Conservation (phyloP, 257 asterid genomes). For the Gynochthodes officinalis region DNA sequence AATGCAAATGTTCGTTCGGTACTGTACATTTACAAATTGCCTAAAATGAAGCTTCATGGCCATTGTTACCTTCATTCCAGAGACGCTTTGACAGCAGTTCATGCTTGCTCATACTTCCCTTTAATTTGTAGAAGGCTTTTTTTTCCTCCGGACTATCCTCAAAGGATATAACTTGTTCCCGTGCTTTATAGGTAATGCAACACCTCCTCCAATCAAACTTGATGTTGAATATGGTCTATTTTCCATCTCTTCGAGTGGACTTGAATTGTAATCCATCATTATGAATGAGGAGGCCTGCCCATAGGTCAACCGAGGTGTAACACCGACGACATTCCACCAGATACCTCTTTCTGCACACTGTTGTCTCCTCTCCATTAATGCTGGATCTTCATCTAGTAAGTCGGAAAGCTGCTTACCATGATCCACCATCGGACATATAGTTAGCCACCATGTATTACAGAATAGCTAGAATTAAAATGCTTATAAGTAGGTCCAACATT, state of each 20-base stretch:
- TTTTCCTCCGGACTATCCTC: constrained; percentile 62
- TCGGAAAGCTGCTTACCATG: constrained; percentile 72
- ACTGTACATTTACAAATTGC: constrained; percentile 57
- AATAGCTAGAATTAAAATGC: too few relatives aligned
- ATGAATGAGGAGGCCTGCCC: constrained; percentile 79
- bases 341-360: constrained; percentile 70
- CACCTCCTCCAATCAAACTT: constrained; percentile 39
- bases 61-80: constrained; percentile 54
- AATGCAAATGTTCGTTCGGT: constrained; percentile 40
- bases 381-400: constrained; percentile 77
- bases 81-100: constrained; percentile 43
- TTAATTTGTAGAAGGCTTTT: constrained; percentile 57
- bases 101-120: constrained; percentile 85
- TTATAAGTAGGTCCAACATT: too few relatives aligned
- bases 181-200: constrained; percentile 47
- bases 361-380: constrained; percentile 80
- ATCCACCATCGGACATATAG: constrained; percentile 8
- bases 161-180: constrained; percentile 83
- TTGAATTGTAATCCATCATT: constrained; percentile 94
- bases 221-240: constrained; percentile 61
- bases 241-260: constrained; percentile 71
- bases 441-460: not conserved
- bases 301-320: constrained; percentile 55
- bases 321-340: constrained; percentile 90
- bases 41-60: constrained; percentile 69